These are phyloP conservation scores for Saturnispora quitensis DNA, from an alignment of 805 yeast genomes.

Conservation along the genomic window DNA sequence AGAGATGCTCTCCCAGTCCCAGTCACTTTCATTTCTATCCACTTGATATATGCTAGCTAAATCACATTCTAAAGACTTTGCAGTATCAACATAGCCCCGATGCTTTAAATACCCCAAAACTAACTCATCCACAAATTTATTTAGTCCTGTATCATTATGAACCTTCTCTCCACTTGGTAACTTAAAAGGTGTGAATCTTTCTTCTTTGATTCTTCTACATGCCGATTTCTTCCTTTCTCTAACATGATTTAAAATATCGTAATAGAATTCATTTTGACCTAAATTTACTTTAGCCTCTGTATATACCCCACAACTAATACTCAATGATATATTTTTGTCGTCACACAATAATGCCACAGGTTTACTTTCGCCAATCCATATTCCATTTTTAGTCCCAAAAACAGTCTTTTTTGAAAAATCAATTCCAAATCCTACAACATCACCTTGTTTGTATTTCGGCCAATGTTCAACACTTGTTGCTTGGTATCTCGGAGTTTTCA, in stretches of 20 bases:
- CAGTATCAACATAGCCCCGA: slow-evolving; percentile 47
- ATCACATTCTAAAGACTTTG: slow-evolving; percentile 43
- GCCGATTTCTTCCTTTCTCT: slow-evolving; percentile 28
- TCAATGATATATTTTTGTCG: not conserved
- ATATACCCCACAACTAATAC: slow-evolving; percentile 4
- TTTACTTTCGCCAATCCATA: slow-evolving; percentile 42
- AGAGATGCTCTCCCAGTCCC: slow-evolving; percentile 5
- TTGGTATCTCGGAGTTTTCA: not conserved
- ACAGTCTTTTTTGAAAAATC: slow-evolving; percentile 54
- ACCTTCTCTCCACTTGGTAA: slow-evolving; percentile 9
- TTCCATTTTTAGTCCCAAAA: slow-evolving; percentile 79
- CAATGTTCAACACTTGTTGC: slow-evolving; percentile 14
- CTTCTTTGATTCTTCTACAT: slow-evolving; percentile 13
- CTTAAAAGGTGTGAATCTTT: slow-evolving; percentile 9
- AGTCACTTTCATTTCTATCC: slow-evolving; percentile 23
- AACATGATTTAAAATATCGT: slow-evolving; percentile 41
- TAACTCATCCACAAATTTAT: slow-evolving; percentile 15
- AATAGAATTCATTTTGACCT: slow-evolving; percentile 37
- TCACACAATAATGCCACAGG: slow-evolving; percentile 2
- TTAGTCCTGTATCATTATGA: slow-evolving; percentile 15
- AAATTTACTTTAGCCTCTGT: slow-evolving; percentile 44
- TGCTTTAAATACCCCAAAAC: slow-evolving; percentile 45
- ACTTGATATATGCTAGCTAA: slow-evolving; percentile 12
- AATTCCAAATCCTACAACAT: slow-evolving; percentile 77
- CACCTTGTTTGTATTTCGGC: slow-evolving; percentile 43